Evolutionary conservation across 305 asterid genomes (phyloP).

Genomic region (Fraxinus velutina): DNA sequence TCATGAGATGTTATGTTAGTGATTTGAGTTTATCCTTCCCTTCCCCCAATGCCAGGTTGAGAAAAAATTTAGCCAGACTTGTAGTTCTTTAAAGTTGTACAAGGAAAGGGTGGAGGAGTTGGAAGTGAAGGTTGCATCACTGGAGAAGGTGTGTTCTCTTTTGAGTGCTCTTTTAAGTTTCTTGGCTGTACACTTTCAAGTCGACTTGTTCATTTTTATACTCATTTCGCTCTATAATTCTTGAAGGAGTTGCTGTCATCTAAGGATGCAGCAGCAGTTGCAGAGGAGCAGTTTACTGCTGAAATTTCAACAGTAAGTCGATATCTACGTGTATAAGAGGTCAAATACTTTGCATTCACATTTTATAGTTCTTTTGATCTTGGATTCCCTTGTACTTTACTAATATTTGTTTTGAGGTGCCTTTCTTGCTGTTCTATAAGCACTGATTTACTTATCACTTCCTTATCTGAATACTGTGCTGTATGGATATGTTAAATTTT

Average conservation of each 20-base stretch:
- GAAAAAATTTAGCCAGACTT: conserved; percentile 52
- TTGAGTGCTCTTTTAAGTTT: neutral
- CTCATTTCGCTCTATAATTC: conserved; percentile 6
- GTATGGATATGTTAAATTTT: neutral
- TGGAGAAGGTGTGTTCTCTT: conserved; percentile 49
- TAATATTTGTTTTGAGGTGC: neutral
- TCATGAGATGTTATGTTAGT: neutral
- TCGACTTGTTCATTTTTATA: neutral
- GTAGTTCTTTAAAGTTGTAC: conserved; percentile 50
- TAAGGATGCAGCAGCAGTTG: conserved; percentile 65
- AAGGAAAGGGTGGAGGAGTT: conserved; percentile 67
- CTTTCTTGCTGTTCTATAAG: neutral
- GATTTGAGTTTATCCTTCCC: neutral
- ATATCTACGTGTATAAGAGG: neutral
- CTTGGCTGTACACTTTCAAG: conserved; percentile 5
- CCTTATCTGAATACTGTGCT: neutral
- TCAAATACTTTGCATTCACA: neutral
- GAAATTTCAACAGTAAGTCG: conserved; percentile 73
- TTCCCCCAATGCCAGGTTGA: conserved; percentile 45
- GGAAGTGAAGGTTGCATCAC: conserved; percentile 70
- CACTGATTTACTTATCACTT: neutral
- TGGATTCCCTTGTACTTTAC: neutral
- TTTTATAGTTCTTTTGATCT: neutral
- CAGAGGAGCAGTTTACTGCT: conserved; percentile 66
- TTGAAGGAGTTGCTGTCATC: conserved; percentile 65